A percentile compares a stretch with the other conserved stretches of the same genome.
These are phyloP conservation scores for Grigorovia yakushimaensis DNA, from an alignment of 805 yeast species.

Conservation along the genomic window DNA sequence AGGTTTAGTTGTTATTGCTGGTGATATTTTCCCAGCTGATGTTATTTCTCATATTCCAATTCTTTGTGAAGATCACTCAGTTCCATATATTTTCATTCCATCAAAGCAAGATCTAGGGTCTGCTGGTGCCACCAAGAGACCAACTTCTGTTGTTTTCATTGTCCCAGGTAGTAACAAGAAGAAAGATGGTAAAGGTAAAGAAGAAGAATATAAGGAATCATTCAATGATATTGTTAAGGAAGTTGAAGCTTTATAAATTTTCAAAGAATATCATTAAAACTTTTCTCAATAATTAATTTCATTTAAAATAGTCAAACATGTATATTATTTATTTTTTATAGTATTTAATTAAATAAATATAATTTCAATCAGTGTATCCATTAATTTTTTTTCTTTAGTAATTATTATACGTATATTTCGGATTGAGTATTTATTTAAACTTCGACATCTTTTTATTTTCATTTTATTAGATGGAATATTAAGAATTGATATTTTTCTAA, in stretches of 20 bases:
- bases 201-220: conserved; percentile 83
- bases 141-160: conserved; percentile 94
- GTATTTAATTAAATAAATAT: not conserved
- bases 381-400: not conserved
- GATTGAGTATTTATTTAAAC: too few species aligned
- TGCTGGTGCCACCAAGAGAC: conserved; percentile 98
- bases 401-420: too few species aligned
- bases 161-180: conserved; percentile 92
- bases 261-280: not conserved
- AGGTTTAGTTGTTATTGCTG: conserved; percentile 93
- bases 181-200: conserved; percentile 56
- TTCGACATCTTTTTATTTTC: too few species aligned
- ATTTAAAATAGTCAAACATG: not conserved
- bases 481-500: too few species aligned
- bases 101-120: conserved; percentile 97
- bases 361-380: not conserved
- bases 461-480: too few species aligned
- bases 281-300: not conserved
- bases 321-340: not conserved
- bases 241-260: conserved; percentile 35
- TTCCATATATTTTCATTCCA: conserved; percentile 89
- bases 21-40: conserved; percentile 96
- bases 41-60: conserved; percentile 97
- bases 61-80: conserved; percentile 86
- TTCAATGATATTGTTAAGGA: conserved; percentile 94